Percentiles rank a stretch among this genome's conserved stretches.
Conservation (phyloP, 2,329 filamentous ascomycete genomes). For the Ramichloridium luteum region DNA sequence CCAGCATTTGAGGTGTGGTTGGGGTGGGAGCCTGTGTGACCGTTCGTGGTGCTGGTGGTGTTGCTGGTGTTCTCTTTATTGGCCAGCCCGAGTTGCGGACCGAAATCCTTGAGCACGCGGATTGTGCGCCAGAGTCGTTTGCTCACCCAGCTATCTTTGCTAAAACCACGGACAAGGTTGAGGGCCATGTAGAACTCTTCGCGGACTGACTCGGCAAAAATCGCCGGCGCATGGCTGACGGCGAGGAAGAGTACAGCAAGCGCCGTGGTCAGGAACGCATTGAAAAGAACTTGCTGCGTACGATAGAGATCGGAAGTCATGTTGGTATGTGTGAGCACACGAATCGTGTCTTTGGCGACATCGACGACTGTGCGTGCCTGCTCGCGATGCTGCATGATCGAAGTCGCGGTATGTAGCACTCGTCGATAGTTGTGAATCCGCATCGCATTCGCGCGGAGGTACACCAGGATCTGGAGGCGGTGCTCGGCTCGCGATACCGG, state of each 20-base stretch:
- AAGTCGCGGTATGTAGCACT: slow-evolving; percentile 70
- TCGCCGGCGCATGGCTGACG: slow-evolving; percentile 59
- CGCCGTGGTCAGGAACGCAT: slow-evolving; percentile 65
- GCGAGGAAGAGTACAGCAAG: slow-evolving; percentile 67
- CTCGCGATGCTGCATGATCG: slow-evolving; percentile 62
- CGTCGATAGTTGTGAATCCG: slow-evolving; percentile 81
- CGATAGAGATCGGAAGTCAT: slow-evolving; percentile 60
- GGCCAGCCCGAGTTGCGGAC: slow-evolving; percentile 52
- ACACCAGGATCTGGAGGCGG: slow-evolving; percentile 70
- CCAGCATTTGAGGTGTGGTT: slow-evolving; percentile 38
- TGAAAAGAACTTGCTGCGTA: slow-evolving; percentile 62
- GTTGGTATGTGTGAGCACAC: slow-evolving; percentile 58
- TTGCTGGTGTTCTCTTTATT: slow-evolving; percentile 14
- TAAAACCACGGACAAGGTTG: slow-evolving; percentile 61
- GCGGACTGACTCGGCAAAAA: slow-evolving; percentile 55
- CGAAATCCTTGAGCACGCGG: slow-evolving; percentile 57
- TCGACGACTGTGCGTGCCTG: slow-evolving; percentile 65
- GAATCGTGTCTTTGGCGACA: slow-evolving; percentile 65
- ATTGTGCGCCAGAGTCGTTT: slow-evolving; percentile 64
- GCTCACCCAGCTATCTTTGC: slow-evolving; percentile 57
- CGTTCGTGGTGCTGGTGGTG: background rate
- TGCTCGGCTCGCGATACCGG: slow-evolving; percentile 53
- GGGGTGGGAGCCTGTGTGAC: slow-evolving; percentile 4
- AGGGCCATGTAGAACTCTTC: slow-evolving; percentile 71
- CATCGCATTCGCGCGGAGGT: slow-evolving; percentile 79